These are phyloP conservation scores for Nicotiana tabacum DNA, from an alignment of 257 asterid species.

Conservation along the genomic window DNA sequence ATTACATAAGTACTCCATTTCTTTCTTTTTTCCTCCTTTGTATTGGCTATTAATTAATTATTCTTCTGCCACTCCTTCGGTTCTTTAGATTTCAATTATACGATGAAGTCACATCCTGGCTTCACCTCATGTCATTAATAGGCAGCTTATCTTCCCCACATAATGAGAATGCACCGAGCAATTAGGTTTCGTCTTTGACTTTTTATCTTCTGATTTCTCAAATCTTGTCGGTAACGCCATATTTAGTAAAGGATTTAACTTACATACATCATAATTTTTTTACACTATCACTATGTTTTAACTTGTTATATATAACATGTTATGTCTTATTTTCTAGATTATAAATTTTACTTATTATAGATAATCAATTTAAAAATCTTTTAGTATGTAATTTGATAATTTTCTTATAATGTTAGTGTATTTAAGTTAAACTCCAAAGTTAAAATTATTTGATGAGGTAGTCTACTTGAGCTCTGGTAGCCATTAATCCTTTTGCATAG, in stretches of 20 bases:
- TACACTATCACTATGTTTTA: not conserved
- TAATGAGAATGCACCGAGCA: conserved; percentile 6
- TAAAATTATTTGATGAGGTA: not conserved
- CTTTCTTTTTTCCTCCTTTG: not conserved
- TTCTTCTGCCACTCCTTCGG: not conserved
- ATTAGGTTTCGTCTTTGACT: not conserved
- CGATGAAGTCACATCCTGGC: not conserved
- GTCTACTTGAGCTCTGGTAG: too few relatives aligned
- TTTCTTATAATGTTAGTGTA: not conserved
- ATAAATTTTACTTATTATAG: too few relatives aligned
- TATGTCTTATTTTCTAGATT: not conserved
- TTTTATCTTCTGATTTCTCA: not conserved
- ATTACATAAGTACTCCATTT: not conserved
- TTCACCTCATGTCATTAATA: not conserved
- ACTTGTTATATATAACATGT: not conserved
- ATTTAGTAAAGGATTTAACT: not conserved
- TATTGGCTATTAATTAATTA: not conserved
- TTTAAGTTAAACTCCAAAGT: not conserved
- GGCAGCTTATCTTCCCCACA: not conserved
- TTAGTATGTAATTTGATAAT: not conserved
- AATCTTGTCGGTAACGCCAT: not conserved
- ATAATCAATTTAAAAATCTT: not conserved
- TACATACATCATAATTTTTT: not conserved
- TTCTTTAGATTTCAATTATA: not conserved
- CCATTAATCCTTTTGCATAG: not conserved